These are phyloP conservation scores for Coemansia aciculifera DNA, from an alignment of 192 early-diverging fungal species.

Conservation along the genomic window DNA sequence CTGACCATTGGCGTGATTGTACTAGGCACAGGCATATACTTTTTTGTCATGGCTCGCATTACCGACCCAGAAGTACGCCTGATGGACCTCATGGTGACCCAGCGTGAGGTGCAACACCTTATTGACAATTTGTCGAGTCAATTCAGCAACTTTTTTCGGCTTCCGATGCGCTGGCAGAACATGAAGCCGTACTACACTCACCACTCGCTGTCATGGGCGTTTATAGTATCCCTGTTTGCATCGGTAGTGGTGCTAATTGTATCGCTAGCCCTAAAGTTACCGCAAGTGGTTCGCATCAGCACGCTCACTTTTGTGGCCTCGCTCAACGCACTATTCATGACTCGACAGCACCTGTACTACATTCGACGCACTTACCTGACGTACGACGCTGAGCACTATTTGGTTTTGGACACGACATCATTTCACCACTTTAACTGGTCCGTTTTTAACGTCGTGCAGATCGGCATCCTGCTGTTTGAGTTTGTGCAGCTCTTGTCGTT, in stretches of 20 bases:
- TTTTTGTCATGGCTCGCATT: conserved; percentile 56
- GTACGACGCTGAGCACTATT: conserved; percentile 50
- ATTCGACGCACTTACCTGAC: conserved; percentile 45
- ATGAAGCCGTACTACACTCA: conserved; percentile 56
- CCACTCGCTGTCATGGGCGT: conserved; percentile 55
- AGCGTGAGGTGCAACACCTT: conserved; percentile 61
- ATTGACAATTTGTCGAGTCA: conserved; percentile 61
- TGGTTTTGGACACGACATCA: conserved; percentile 47
- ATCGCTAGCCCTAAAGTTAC: conserved; percentile 27
- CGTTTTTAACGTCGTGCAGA: conserved; percentile 71
- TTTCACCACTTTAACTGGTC: conserved; percentile 48
- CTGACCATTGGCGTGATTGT: conserved; percentile 52
- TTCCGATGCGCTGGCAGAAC: conserved; percentile 54
- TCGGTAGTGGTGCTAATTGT: conserved; percentile 35
- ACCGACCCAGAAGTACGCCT: conserved; percentile 58
- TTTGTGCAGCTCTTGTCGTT: conserved; percentile 80
- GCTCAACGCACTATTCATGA: conserved; percentile 56
- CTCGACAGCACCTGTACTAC: conserved; percentile 58
- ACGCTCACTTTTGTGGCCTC: conserved; percentile 46
- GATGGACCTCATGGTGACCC: conserved; percentile 59
- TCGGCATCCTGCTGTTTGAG: conserved; percentile 69
- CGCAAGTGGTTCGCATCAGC: conserved; percentile 42
- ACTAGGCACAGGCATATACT: conserved; percentile 54
- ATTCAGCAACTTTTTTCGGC: conserved; percentile 49
- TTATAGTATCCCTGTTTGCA: conserved; percentile 38